Conservation (phyloP, 2,329 filamentous ascomycete species). For the Ophiosphaerella narmari region DNA sequence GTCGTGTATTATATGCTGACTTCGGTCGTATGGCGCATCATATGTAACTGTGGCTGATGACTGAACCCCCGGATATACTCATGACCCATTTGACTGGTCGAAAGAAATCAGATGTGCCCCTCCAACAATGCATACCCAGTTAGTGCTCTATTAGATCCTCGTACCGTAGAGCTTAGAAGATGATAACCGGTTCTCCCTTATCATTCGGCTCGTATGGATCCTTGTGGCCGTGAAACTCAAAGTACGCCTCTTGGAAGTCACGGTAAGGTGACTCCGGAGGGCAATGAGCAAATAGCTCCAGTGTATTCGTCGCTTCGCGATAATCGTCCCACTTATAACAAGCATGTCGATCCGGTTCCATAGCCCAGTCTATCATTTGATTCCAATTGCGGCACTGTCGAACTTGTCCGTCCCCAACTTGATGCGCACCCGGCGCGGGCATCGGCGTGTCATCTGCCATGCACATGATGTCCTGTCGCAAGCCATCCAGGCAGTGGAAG, state of each 20-base stretch:
- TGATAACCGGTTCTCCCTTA: conserved; percentile 15
- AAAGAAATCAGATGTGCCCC: background rate
- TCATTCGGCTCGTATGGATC: conserved; percentile 34
- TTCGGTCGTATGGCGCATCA: background rate
- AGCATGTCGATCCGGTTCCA: conserved; percentile 35
- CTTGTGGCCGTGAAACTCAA: conserved; percentile 40
- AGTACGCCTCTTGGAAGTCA: conserved; percentile 36
- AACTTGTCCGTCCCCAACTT: conserved; percentile 34
- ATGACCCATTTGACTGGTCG: conserved; percentile 1
- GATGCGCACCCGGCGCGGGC: conserved; percentile 29
- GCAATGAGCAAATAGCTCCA: conserved; percentile 43
- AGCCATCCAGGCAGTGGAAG: conserved; percentile 39
- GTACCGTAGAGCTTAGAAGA: conserved; percentile 16
- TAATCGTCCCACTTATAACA: conserved; percentile 43
- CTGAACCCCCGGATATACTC: background rate
- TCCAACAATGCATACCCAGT: background rate
- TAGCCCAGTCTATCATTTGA: conserved; percentile 40
- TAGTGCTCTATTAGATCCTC: background rate
- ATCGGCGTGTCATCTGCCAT: conserved; percentile 44
- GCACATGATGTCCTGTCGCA: conserved; percentile 44
- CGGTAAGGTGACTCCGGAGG: conserved; percentile 37
- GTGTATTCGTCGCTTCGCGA: conserved; percentile 40
- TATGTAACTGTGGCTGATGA: background rate
- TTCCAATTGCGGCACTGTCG: conserved; percentile 41
- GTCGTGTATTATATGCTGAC: background rate